Percentiles rank a stretch among this genome's conserved stretches.
These are phyloP conservation scores for Vinca minor DNA, from an alignment of 257 asterid species.

Conservation along the genomic window DNA sequence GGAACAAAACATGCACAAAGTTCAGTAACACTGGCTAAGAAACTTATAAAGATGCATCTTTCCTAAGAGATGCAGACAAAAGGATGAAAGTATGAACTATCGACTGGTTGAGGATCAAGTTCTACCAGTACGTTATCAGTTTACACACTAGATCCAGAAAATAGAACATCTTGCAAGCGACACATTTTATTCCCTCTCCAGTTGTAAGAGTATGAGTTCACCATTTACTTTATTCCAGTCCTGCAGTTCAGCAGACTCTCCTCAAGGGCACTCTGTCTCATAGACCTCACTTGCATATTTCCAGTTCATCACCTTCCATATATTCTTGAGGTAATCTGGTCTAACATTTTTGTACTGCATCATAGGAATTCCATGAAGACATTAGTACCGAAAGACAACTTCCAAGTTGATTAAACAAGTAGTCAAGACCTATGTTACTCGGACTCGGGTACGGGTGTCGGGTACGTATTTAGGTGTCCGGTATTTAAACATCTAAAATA, in stretches of 20 bases:
- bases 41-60: neutral
- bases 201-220: neutral
- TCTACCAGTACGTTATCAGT: neutral
- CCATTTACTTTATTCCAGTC: neutral
- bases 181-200: neutral
- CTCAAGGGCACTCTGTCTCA: constrained; percentile 40
- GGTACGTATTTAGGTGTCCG: too few relatives aligned
- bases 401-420: neutral
- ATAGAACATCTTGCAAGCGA: neutral
- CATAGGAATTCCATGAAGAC: constrained; percentile 4
- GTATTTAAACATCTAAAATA: too few relatives aligned
- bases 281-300: constrained; percentile 58
- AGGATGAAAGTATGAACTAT: neutral
- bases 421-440: neutral
- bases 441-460: too few relatives aligned
- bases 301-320: constrained; percentile 82
- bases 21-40: neutral
- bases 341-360: constrained; percentile 84
- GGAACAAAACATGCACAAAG: neutral
- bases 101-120: neutral
- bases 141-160: neutral
- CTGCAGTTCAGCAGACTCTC: neutral
- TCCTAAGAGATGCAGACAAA: neutral
- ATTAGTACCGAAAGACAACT: constrained; percentile 4
- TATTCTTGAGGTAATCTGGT: constrained; percentile 67